Evolutionary conservation across 2,329 filamentous ascomycete species (phyloP), one percentile per base, ranked within the genome.

Genomic region (Drechslerella dactyloides): DNA sequence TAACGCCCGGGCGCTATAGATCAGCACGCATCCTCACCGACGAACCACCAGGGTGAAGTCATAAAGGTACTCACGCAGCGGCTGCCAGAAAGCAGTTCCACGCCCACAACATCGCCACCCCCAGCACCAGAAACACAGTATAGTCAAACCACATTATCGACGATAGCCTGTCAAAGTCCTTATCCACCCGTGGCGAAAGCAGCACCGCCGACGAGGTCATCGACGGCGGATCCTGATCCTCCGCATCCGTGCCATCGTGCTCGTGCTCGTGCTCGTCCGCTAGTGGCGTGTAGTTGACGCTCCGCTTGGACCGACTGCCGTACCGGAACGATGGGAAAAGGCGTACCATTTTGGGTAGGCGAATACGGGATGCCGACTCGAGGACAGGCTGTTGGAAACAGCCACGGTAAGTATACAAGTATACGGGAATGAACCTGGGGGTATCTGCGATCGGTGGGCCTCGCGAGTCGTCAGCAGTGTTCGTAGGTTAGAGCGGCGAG

Each of bases 91-190:
- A 56, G 52, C 40, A 68, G 50, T 85, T 96, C 93, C 93, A 97
- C 62, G 93, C 92, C 93, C 93, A 97, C 50, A 97, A 84, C 94
- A 97, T 97, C 55, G 92, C 90, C 65, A 96, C 84, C 54, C 93
- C 93, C 23, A 97, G 83, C 59, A 96, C 82, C 63, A 89, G 83
- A 80, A 97, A 97, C 78, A 96, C 88, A 76, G 81, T 82, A 80
- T 97, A 97, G 79, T 96, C 90, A 30, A 90, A 78, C 87, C 90
- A 92, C 74, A 91, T 96, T 81, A 96, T 96, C 17, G 84, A 83
- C 42, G 81, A 77, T 37, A 82, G 81, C 15, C 81, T 77, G 70
- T 42, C 59, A 74, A 63, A 77, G 76, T 3, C 70, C 64, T 2
- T 78, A 76, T 46, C 77, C 77, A 23, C 53, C 27, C 59, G 79